Percentiles rank a stretch among this genome's conserved stretches.
Conservation (phyloP, 345 rosid genomes). For the Linum trigynum region DNA sequence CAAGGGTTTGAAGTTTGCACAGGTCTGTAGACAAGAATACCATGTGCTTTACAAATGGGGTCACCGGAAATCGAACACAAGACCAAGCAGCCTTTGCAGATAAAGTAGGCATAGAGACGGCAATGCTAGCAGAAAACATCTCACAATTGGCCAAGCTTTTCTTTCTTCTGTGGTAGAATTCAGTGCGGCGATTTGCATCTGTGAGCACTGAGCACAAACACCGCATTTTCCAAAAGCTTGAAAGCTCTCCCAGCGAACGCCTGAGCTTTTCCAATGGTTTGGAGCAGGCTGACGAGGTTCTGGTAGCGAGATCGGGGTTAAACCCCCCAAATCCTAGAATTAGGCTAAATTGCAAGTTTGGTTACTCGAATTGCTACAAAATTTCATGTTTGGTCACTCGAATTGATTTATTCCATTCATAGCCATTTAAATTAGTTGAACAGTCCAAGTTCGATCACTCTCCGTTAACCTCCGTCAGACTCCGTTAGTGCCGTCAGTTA, state of each 20-base stretch:
- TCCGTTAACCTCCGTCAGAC: too few relatives aligned
- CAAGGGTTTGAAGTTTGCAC: too few relatives aligned
- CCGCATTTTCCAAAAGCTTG: slow-evolving; percentile 10
- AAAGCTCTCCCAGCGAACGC: slow-evolving; percentile 17
- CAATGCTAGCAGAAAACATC: not conserved
- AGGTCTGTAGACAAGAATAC: too few relatives aligned
- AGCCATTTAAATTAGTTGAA: too few relatives aligned
- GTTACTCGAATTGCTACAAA: too few relatives aligned
- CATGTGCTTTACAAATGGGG: too few relatives aligned
- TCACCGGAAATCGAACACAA: slow-evolving; percentile 2
- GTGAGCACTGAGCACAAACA: slow-evolving; percentile 11
- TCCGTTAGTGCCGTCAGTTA: too few relatives aligned
- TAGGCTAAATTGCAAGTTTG: too few relatives aligned
- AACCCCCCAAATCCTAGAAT: too few relatives aligned
- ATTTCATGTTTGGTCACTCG: too few relatives aligned
- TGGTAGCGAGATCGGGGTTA: slow-evolving; percentile 6
- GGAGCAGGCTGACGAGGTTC: slow-evolving; percentile 20
- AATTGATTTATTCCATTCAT: too few relatives aligned
- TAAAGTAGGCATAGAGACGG: not conserved
- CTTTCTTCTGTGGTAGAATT: slow-evolving; percentile 14
- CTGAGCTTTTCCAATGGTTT: slow-evolving; percentile 8
- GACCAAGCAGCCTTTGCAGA: not conserved
- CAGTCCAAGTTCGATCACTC: too few relatives aligned
- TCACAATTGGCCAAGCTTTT: slow-evolving; percentile 8
- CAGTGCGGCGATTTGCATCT: slow-evolving; percentile 7